Evolutionary conservation across 2,329 filamentous ascomycete genomes (phyloP).

Genomic region (Talaromyces islandicus): DNA sequence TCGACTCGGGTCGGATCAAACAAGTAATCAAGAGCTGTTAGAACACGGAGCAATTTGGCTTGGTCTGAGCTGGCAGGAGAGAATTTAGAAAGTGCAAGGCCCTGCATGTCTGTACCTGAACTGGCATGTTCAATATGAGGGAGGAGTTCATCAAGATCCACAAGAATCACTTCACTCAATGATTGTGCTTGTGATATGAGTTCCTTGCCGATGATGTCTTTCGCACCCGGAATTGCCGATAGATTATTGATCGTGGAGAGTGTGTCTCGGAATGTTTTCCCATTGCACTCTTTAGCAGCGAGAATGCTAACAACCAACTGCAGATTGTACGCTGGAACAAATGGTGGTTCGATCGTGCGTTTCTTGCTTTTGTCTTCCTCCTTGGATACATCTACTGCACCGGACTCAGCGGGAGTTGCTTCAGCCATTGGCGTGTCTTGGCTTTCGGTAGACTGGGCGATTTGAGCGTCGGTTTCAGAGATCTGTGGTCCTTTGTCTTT

Average conservation of each 20-base stretch:
- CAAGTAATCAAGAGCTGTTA: slow-evolving; percentile 91
- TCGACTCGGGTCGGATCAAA: slow-evolving; percentile 73
- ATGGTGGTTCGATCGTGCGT: slow-evolving; percentile 66
- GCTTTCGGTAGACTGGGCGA: slow-evolving; percentile 10
- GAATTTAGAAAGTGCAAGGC: slow-evolving; percentile 88
- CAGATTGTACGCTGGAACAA: slow-evolving; percentile 83
- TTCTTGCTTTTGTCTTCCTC: slow-evolving; percentile 52
- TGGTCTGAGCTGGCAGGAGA: slow-evolving; percentile 94
- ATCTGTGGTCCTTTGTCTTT: slow-evolving; percentile 33
- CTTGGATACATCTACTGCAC: slow-evolving; percentile 33
- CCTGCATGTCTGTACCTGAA: slow-evolving; percentile 90
- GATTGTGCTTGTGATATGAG: slow-evolving; percentile 80
- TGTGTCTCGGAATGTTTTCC: slow-evolving; percentile 96
- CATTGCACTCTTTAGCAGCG: slow-evolving; percentile 90
- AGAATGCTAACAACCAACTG: slow-evolving; percentile 95
- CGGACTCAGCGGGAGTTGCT: not conserved
- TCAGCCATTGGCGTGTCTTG: slow-evolving; percentile 38
- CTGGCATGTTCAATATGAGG: slow-evolving; percentile 81
- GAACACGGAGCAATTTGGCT: slow-evolving; percentile 84
- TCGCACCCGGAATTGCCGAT: slow-evolving; percentile 84
- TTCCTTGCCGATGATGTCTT: slow-evolving; percentile 86
- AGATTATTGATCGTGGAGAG: slow-evolving; percentile 98
- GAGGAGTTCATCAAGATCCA: slow-evolving; percentile 77
- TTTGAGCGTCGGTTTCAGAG: slow-evolving; percentile 19
- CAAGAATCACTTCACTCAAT: slow-evolving; percentile 76